Evolutionary conservation across 176 grass and related monocot genomes (phyloP), one percentile per base, ranked within the genome.

Genomic region (Themeda triandra): DNA sequence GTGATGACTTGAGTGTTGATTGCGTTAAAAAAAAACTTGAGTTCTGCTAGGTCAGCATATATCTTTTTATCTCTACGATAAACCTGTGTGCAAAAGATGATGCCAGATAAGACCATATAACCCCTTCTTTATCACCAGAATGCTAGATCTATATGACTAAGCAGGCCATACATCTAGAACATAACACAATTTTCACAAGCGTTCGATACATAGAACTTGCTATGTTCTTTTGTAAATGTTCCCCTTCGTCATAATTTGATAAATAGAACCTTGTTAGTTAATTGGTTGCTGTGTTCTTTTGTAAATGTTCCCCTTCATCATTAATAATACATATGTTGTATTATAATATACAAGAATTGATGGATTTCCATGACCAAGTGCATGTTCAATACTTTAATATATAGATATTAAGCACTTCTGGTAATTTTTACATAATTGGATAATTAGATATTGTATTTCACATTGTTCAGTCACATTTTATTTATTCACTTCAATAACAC

Each of bases 1-100:
- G 29, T 69, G 23, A 28, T 69, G 45, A 73, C 1, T 66, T 84
- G 25, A 14, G 9, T 88, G 45, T n/a, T n/a, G n/a, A n/a, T n/a
- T n/a, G n/a, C n/a, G n/a, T n/a, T n/a, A n/a, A n/a, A n/a, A n/a
- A n/a, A n/a, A n/a, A n/a, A 73, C 1, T 66, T 84, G 25, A 14
- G 9, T 88, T 33, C 44, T 72, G 40, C 24, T 82, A 75, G 18
- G 32, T 77, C 64, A 64, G 54, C 66, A 73, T 59, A 67, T 83
- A 83, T 65, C 62, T 66, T 79, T 32, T 29, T 65, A 79, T 29
- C 40, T 46, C 60, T 79, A 64, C 2, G 19, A 23, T 65, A 46
- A 31, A 65, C 15, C 19, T 79, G 10, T 29, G 56, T 64, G 17
- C 59, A 64, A 64, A 79, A 64, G 3, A 31, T 79, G 9, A 42